Conservation (phyloP, 306 rosid species). For the Ceratonia siliqua region DNA sequence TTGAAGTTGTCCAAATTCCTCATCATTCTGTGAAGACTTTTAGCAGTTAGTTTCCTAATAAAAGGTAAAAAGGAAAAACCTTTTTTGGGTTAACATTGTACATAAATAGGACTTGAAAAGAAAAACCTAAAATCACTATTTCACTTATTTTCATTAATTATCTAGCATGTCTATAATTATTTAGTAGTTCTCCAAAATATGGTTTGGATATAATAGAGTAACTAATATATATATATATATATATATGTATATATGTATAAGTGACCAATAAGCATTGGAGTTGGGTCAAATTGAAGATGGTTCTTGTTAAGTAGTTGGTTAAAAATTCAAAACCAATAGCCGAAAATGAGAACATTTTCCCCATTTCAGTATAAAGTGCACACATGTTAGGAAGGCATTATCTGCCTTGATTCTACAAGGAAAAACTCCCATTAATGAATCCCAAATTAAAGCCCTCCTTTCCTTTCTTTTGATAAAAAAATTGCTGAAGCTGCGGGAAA, state of each 20-base stretch:
- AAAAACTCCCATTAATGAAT: too few relatives aligned
- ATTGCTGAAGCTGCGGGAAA: neutral
- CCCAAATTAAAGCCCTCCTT: neutral
- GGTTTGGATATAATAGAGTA: neutral
- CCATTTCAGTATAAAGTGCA: neutral
- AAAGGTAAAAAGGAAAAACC: neutral
- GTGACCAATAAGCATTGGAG: too few relatives aligned
- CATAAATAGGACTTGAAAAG: conserved; percentile 14
- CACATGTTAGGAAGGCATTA: too few relatives aligned
- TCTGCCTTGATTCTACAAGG: too few relatives aligned
- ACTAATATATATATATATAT: too few relatives aligned
- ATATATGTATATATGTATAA: too few relatives aligned
- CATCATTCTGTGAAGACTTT: conserved; percentile 18
- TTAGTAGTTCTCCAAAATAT: neutral
- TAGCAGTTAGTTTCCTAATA: neutral
- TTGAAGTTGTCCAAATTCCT: neutral
- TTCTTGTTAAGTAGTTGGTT: too few relatives aligned
- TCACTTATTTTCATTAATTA: conserved; percentile 9
- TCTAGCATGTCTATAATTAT: neutral
- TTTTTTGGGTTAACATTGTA: conserved; percentile 14
- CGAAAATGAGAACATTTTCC: too few relatives aligned
- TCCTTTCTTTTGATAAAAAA: neutral
- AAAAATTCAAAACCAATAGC: too few relatives aligned
- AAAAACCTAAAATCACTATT: neutral
- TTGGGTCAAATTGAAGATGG: neutral